Conservation (phyloP, 805 yeast species). For the Starmerella potacharoeniae region DNA sequence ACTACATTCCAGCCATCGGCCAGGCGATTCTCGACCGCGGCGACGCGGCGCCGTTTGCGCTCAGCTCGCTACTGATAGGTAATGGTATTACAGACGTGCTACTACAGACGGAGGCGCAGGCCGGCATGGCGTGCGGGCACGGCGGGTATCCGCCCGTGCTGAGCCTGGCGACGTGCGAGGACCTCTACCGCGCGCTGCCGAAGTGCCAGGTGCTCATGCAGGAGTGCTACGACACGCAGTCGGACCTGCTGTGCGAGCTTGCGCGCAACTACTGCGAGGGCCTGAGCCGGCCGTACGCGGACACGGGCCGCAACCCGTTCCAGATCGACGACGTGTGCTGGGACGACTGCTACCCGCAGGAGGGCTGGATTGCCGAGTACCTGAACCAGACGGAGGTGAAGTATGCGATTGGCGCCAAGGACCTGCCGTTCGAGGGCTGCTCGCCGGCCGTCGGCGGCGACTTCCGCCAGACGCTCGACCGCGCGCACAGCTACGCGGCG, state of each 20-base stretch:
- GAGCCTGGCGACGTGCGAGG: conserved; percentile 53
- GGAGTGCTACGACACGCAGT: conserved; percentile 58
- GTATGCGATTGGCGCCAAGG: conserved; percentile 78
- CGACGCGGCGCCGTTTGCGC: conserved; percentile 42
- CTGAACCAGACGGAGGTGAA: conserved; percentile 66
- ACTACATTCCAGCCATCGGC: conserved; percentile 75
- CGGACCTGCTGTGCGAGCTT: conserved; percentile 79
- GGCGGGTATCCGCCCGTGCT: conserved; percentile 70
- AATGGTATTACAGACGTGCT: conserved; percentile 85
- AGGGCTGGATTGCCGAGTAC: conserved; percentile 63
- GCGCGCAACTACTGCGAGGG: conserved; percentile 69
- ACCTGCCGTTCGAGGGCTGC: conserved; percentile 47
- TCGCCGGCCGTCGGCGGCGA: conserved; percentile 65
- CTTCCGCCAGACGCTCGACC: conserved; percentile 80
- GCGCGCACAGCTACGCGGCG: conserved; percentile 78
- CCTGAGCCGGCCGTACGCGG: conserved; percentile 65
- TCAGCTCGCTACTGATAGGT: conserved; percentile 75
- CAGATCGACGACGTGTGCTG: conserved; percentile 72
- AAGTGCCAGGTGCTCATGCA: conserved; percentile 42
- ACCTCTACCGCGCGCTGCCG: conserved; percentile 50
- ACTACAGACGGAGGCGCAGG: conserved; percentile 63
- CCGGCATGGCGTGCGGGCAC: conserved; percentile 86
- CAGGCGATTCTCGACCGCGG: conserved; percentile 37
- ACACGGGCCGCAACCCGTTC: conserved; percentile 84
- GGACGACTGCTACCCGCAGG: conserved; percentile 53